phyloP scores from a whole-genome alignment of 345 rosid genomes.

The Syzygium grande region DNA sequence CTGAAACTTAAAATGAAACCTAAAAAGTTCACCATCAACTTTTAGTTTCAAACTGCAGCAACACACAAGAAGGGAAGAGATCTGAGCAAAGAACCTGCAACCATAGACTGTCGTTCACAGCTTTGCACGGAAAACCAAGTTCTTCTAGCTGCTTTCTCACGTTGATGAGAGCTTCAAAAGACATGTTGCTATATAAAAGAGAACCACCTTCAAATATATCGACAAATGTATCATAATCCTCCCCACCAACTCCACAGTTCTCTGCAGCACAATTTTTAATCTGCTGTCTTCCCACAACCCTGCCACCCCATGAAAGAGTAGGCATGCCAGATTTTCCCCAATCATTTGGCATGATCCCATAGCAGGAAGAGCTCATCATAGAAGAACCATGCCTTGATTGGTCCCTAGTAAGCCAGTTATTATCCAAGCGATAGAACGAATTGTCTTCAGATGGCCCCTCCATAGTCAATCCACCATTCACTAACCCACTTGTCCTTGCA shows the following conservation, averaged over 20 bases:
- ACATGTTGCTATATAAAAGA: conserved; percentile 88
- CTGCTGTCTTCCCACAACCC: conserved; percentile 79
- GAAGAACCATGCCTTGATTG: conserved; percentile 59
- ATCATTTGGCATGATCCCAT: conserved; percentile 52
- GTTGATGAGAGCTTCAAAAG: conserved; percentile 83
- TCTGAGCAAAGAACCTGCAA: conserved; percentile 56
- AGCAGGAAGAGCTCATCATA: conserved; percentile 43
- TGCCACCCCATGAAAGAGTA: conserved; percentile 93
- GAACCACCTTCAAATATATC: conserved; percentile 93
- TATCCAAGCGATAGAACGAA: conserved; percentile 46
- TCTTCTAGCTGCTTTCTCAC: conserved; percentile 95
- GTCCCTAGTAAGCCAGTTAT: conserved; percentile 56
- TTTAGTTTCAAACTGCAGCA: neutral
- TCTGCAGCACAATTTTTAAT: conserved; percentile 43
- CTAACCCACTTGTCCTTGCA: conserved; percentile 30
- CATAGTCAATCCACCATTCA: conserved; percentile 40
- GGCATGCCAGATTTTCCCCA: conserved; percentile 78
- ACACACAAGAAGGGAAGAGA: conserved; percentile 8
- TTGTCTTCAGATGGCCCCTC: conserved; percentile 89
- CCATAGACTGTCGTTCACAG: conserved; percentile 97
- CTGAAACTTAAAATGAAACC: neutral
- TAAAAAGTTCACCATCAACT: neutral
- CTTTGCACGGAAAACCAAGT: conserved; percentile 92
- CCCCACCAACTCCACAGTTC: conserved; percentile 56
- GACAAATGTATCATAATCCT: conserved; percentile 76